These are phyloP conservation scores for Didymella pinodella DNA, from an alignment of 2,329 filamentous ascomycete species.

Conservation along the genomic window DNA sequence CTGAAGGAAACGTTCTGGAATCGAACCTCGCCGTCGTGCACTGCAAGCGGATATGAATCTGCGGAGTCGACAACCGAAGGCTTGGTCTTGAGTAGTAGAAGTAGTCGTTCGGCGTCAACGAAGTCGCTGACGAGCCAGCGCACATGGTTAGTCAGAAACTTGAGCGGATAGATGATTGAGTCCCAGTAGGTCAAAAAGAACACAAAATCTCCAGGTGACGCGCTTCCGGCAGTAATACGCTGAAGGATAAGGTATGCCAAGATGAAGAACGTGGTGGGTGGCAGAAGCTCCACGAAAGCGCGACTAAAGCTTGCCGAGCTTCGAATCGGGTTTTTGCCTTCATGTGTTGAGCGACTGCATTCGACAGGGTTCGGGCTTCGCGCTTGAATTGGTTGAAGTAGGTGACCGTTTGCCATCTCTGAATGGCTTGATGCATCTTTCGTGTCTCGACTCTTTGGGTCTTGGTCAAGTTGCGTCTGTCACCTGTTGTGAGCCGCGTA, in stretches of 20 bases:
- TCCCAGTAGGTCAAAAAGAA: conserved; percentile 29
- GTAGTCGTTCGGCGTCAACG: conserved; percentile 68
- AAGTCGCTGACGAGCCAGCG: conserved; percentile 52
- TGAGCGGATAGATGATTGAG: conserved; percentile 54
- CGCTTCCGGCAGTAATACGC: conserved; percentile 57
- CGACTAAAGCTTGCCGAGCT: conserved; percentile 2
- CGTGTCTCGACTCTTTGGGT: conserved; percentile 13
- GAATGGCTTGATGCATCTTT: conserved; percentile 24
- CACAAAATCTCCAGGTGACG: conserved; percentile 67
- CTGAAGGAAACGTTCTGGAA: conserved; percentile 62
- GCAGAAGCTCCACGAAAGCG: conserved; percentile 18
- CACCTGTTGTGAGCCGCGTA: conserved; percentile 7
- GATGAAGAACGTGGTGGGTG: conserved; percentile 36
- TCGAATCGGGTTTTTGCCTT: conserved; percentile 15
- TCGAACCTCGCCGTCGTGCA: conserved; percentile 56
- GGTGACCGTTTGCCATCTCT: conserved; percentile 62
- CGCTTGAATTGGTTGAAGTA: conserved; percentile 53
- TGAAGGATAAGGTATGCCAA: conserved; percentile 55
- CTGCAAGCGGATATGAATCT: conserved; percentile 45
- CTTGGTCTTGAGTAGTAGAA: conserved; percentile 62
- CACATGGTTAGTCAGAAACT: conserved; percentile 54
- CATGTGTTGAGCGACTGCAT: conserved; percentile 12
- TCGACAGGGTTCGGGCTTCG: conserved; percentile 5
- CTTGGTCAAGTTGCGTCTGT: conserved; percentile 10
- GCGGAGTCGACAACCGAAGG: conserved; percentile 58